These are phyloP conservation scores for Candida ovalis DNA, from an alignment of 805 yeast genomes.

Conservation along the genomic window DNA sequence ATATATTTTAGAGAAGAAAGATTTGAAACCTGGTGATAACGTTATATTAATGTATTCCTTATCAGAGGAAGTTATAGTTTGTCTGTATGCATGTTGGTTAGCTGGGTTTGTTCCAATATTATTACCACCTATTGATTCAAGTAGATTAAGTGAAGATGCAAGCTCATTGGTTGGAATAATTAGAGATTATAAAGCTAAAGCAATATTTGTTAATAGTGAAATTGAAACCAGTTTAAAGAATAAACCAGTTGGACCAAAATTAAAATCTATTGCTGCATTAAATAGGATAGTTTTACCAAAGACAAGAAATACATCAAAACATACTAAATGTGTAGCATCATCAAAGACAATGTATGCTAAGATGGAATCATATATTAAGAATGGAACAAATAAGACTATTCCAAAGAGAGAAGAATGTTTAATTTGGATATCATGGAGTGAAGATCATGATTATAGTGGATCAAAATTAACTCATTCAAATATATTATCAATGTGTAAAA, in stretches of 20 bases:
- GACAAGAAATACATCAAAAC: conserved; percentile 63
- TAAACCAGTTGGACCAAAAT: conserved; percentile 56
- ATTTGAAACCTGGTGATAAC: conserved; percentile 61
- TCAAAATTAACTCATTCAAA: conserved; percentile 55
- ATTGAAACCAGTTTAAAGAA: conserved; percentile 65
- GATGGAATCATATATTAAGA: conserved; percentile 32
- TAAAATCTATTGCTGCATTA: conserved; percentile 40
- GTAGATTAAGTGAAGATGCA: conserved; percentile 67
- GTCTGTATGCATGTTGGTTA: conserved; percentile 80
- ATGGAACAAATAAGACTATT: conserved; percentile 15
- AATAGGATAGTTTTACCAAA: conserved; percentile 39
- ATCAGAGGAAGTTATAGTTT: conserved; percentile 80
- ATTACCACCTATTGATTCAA: conserved; percentile 57
- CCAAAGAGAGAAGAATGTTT: conserved; percentile 37
- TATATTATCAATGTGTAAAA: conserved; percentile 77
- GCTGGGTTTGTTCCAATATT: conserved; percentile 80
- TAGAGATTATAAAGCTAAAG: conserved; percentile 66
- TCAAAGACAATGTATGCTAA: conserved; percentile 38
- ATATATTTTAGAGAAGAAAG: conserved; percentile 64
- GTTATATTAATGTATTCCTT: conserved; percentile 82
- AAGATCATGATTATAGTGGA: conserved; percentile 67
- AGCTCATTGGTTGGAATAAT: conserved; percentile 60
- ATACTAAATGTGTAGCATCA: conserved; percentile 35
- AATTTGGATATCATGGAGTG: conserved; percentile 65
- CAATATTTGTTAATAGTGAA: conserved; percentile 75